phyloP scores from a whole-genome alignment of 1,284 basidiomycete species.

The Afroboletus lepidellus region DNA sequence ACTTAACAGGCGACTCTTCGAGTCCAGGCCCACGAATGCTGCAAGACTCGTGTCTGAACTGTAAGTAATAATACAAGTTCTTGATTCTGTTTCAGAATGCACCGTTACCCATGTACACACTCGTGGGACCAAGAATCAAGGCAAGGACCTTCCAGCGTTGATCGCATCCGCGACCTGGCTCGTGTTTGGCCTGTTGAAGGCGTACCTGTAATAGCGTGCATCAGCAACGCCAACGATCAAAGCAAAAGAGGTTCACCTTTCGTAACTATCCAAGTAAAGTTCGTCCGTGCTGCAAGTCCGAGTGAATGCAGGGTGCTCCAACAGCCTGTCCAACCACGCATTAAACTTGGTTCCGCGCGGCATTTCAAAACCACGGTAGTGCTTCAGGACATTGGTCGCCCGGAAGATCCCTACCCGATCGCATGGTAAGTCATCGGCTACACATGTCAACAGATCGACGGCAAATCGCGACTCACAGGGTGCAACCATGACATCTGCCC shows the following conservation, averaged over 20 bases:
- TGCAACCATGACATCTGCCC: constrained; percentile 68
- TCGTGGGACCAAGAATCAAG: constrained; percentile 38
- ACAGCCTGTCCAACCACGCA: constrained; percentile 54
- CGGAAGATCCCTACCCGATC: constrained; percentile 60
- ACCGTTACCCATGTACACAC: too few relatives aligned
- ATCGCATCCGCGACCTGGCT: constrained; percentile 73
- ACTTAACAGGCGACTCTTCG: too few relatives aligned
- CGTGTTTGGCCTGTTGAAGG: constrained; percentile 70
- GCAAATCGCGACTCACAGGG: constrained; percentile 63
- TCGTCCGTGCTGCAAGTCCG: constrained; percentile 69
- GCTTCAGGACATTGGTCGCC: constrained; percentile 61
- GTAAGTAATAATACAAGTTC: background rate
- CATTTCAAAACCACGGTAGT: constrained; percentile 67
- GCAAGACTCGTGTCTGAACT: too few relatives aligned
- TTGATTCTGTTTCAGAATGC: background rate
- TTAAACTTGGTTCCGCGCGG: constrained; percentile 49
- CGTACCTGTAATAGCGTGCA: constrained; percentile 47
- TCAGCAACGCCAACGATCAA: constrained; percentile 1
- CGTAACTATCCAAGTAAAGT: constrained; percentile 76
- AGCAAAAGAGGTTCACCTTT: constrained; percentile 44
- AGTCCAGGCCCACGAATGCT: too few relatives aligned
- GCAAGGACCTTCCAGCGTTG: constrained; percentile 58
- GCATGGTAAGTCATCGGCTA: background rate
- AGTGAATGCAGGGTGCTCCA: constrained; percentile 63
- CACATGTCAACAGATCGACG: background rate